Percentiles rank a stretch among this genome's conserved stretches.
phyloP scores from a whole-genome alignment of 2,329 filamentous ascomycete species.

The Calcarisporium arbuscula region DNA sequence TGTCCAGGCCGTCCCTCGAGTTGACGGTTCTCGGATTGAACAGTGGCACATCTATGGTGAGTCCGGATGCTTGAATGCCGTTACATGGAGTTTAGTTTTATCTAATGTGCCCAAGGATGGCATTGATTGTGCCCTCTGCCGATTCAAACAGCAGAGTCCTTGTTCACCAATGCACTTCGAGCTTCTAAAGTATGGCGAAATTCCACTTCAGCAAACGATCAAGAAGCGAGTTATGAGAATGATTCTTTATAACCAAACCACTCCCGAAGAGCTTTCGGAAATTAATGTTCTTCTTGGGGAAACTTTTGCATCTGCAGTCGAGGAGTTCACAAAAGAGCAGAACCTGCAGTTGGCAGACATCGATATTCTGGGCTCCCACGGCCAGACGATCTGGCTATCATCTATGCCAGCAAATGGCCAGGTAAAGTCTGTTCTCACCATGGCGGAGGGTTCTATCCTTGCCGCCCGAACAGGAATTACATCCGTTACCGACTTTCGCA shows the following conservation, averaged over 20 bases:
- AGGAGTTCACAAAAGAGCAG: slow-evolving; percentile 6
- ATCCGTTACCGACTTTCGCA: slow-evolving; percentile 43
- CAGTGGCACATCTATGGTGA: slow-evolving; percentile 10
- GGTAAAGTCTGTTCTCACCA: slow-evolving; percentile 41
- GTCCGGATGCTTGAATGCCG: too few species aligned
- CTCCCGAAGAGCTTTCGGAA: slow-evolving; percentile 8
- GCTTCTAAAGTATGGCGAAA: slow-evolving; percentile 11
- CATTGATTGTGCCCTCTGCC: slow-evolving; percentile 10
- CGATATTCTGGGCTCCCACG: slow-evolving; percentile 49
- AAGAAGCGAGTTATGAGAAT: slow-evolving; percentile 9
- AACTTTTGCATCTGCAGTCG: slow-evolving; percentile 7
- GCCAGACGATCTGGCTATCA: slow-evolving; percentile 51
- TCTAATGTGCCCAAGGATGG: slow-evolving; percentile 3
- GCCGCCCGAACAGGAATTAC: slow-evolving; percentile 45
- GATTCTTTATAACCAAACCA: slow-evolving; percentile 7
- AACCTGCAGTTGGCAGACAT: slow-evolving; percentile 26
- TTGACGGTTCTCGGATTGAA: slow-evolving; percentile 9
- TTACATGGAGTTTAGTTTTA: too few species aligned
- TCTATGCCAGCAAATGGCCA: slow-evolving; percentile 43
- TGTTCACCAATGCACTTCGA: slow-evolving; percentile 7
- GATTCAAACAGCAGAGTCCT: slow-evolving; percentile 7
- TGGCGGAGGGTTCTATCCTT: slow-evolving; percentile 51
- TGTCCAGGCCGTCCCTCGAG: too few species aligned
- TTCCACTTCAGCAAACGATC: slow-evolving; percentile 5
- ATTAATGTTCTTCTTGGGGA: slow-evolving; percentile 9